Base-by-base conservation (phyloP, 371 early-diverging fungal genomes). In the Mucor sp. region DNA sequence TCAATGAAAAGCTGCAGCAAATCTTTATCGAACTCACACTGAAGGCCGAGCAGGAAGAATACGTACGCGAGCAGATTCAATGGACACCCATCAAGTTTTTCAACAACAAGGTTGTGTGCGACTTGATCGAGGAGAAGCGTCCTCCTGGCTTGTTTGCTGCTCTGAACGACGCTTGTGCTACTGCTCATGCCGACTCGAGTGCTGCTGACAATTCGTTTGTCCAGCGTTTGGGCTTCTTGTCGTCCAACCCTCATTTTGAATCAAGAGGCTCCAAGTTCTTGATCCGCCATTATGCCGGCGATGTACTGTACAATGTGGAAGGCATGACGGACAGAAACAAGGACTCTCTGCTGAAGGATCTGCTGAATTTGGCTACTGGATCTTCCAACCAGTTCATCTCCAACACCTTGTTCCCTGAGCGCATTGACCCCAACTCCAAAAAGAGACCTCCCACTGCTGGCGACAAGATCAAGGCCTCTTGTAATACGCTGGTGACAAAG, bases 1-100 rank as follows among this genome's bases (percentile, higher is more conserved):
- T 99, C 64, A 99, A 99, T 83, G 99, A 99, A 76, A 96, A 97
- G 80, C 85, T 99, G 68, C 99, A 99, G 76, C 99, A 99, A 76
- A 99, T 99, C 74, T 99, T 99, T 73, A 99, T 99, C 64, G 96
- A 97, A 75, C 83, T 97, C 66, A 95, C 99, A n/a, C 90, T 99
- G 58, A 94, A 95, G 77, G 91, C 97, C 0, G 99, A 99, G 80
- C 98, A 98, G 82, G 98, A 98, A 79, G 98, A 98, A 75, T 98
- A 98, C 70, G 94, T 94, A 30, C 87, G 91, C n/a, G 98, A 96
- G 81, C 91, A 95, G 58, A 99, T 99, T 71, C 87, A 98, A 69
- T 99, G 99, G 94, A 96, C 98, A n/a, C 99, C 97, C 19, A 99
- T 99, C 74, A 96, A 98, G 71, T 99, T 97, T 85, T 99, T 99